Percentiles rank a stretch among this genome's conserved stretches.
Evolutionary conservation across 495 filamentous ascomycete genomes (phyloP).

Genomic region (Penicillium roqueforti): DNA sequence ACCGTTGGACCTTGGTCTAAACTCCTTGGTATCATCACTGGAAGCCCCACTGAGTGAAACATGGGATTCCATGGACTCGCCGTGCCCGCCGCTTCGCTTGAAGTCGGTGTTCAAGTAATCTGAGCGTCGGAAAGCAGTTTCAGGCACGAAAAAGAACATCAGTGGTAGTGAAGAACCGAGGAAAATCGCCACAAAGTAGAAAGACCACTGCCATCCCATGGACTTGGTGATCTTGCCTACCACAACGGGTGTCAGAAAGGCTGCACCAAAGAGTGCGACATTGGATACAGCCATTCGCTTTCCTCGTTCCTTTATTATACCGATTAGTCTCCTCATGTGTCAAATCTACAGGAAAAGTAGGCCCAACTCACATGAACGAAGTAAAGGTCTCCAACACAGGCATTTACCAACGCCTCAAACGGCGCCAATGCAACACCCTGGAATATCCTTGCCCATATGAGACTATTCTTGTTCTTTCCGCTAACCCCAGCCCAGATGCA

Average conservation of each 20-base stretch:
- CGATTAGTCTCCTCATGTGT: slow-evolving; percentile 1
- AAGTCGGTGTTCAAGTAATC: slow-evolving; percentile 61
- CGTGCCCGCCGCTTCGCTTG: slow-evolving; percentile 18
- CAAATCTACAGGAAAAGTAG: not conserved
- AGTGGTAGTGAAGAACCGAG: slow-evolving; percentile 59
- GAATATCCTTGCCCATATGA: slow-evolving; percentile 71
- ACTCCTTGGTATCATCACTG: slow-evolving; percentile 16
- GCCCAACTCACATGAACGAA: slow-evolving; percentile 63
- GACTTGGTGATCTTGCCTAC: slow-evolving; percentile 78
- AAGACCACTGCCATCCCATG: slow-evolving; percentile 75
- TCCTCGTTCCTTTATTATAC: slow-evolving; percentile 59
- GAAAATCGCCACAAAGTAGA: slow-evolving; percentile 68
- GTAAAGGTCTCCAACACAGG: slow-evolving; percentile 71
- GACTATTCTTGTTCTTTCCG: slow-evolving; percentile 57
- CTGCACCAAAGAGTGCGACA: slow-evolving; percentile 82
- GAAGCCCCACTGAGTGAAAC: slow-evolving; percentile 3
- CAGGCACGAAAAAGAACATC: slow-evolving; percentile 75
- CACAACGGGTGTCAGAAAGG: slow-evolving; percentile 85
- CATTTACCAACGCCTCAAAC: slow-evolving; percentile 74
- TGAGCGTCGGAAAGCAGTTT: slow-evolving; percentile 73
- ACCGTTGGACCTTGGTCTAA: slow-evolving; percentile 2
- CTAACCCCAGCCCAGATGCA: slow-evolving; percentile 76
- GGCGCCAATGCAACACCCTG: slow-evolving; percentile 74
- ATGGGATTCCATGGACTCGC: slow-evolving; percentile 16
- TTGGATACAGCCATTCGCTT: slow-evolving; percentile 89